Percentiles rank a stretch among this genome's conserved stretches.
Conservation (phyloP, 169 alveolate genomes). For the Babesia bigemina region DNA sequence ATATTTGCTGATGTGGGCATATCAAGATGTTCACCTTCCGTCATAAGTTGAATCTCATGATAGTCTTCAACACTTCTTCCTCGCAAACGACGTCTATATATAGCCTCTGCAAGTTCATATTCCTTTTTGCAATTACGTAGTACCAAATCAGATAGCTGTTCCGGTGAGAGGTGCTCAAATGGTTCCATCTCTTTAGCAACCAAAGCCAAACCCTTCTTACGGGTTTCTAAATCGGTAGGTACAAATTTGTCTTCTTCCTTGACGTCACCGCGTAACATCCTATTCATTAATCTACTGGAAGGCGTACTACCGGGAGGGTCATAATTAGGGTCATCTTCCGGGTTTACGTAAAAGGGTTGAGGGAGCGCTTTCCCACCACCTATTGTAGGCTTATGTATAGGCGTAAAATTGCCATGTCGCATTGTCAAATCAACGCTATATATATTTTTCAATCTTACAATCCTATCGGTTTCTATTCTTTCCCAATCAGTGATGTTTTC, state of each 20-base stretch:
- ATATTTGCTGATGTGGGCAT: not conserved
- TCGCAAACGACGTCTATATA: conserved; percentile 22
- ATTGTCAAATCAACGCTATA: conserved; percentile 7
- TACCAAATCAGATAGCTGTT: conserved; percentile 31
- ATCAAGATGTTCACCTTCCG: not conserved
- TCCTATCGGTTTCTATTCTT: conserved; percentile 21
- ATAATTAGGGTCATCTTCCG: conserved; percentile 55
- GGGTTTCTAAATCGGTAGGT: conserved; percentile 46
- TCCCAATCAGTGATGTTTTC: conserved; percentile 37
- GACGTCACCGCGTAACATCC: conserved; percentile 2
- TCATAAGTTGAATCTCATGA: not conserved
- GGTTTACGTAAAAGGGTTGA: conserved; percentile 33
- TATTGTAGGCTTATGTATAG: conserved; percentile 1
- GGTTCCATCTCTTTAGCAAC: conserved; percentile 49
- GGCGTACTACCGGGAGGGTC: conserved; percentile 36
- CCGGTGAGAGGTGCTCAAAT: conserved; percentile 43
- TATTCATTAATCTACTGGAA: conserved; percentile 24
- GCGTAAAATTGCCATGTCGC: not conserved
- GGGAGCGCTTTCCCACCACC: conserved; percentile 53
- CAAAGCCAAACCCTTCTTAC: conserved; percentile 3
- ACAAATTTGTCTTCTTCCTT: conserved; percentile 14
- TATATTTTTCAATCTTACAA: conserved; percentile 4
- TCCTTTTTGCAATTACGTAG: conserved; percentile 41
- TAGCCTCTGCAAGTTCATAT: conserved; percentile 45
- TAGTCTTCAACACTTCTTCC: conserved; percentile 21